These are phyloP conservation scores for Fusarium piperis DNA, from an alignment of 2,329 filamentous ascomycete species.

Conservation along the genomic window DNA sequence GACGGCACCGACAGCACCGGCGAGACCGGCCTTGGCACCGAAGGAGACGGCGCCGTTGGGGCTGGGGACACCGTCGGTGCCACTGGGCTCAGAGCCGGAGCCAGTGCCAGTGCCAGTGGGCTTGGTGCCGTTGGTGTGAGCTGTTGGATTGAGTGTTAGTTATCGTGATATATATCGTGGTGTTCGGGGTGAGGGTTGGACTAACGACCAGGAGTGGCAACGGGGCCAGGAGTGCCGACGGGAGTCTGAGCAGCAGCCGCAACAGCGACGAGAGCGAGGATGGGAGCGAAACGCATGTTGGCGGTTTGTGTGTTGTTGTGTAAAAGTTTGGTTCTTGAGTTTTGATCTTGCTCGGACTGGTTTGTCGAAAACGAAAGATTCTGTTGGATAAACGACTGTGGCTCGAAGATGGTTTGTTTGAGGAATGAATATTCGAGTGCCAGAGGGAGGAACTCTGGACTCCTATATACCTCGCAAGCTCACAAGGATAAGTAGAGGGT, in stretches of 20 bases:
- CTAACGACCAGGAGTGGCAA: constrained; percentile 29
- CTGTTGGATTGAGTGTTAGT: constrained; percentile 14
- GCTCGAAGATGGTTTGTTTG: constrained; percentile 16
- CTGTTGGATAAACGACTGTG: constrained; percentile 30
- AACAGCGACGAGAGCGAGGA: constrained; percentile 41
- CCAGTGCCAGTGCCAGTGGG: constrained; percentile 25
- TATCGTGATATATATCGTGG: constrained; percentile 2
- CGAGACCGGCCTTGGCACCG: constrained; percentile 33
- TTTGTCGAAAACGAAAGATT: constrained; percentile 24
- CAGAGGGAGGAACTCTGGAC: constrained; percentile 20
- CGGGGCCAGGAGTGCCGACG: constrained; percentile 27
- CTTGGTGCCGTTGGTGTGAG: constrained; percentile 28
- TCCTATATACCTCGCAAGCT: constrained; percentile 31
- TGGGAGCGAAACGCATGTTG: constrained; percentile 41
- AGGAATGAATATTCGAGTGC: constrained; percentile 5
- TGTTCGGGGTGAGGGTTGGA: constrained; percentile 23
- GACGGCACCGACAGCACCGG: constrained; percentile 36
- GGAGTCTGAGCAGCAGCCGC: constrained; percentile 35
- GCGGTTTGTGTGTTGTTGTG: constrained; percentile 15
- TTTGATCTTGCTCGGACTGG: constrained; percentile 7
- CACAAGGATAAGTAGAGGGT: constrained; percentile 19
- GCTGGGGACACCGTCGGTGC: constrained; percentile 2
- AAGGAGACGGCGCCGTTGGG: constrained; percentile 33
- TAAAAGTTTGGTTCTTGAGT: background rate
- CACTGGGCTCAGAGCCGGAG: constrained; percentile 9